Base-by-base conservation (phyloP, 1,284 basidiomycete species). In the Ceratobasidium sp. region DNA sequence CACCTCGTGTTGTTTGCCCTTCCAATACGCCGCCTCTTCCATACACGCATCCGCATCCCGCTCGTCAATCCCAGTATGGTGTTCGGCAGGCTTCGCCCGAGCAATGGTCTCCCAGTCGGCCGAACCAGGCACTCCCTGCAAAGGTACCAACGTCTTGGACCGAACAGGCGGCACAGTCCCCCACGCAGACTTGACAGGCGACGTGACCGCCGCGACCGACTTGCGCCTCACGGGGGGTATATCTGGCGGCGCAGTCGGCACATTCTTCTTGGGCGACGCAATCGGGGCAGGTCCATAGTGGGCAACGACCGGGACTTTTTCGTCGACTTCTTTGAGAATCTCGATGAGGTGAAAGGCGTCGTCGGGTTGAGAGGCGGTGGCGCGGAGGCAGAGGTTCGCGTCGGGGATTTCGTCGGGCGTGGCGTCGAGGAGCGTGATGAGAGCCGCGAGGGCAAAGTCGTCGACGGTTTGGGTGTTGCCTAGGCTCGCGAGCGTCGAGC, bases 371-470 rank as follows among this genome's bases (percentile, higher is more conserved):
- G 54, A 58, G 7, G 62, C 54, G 20, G 62, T 67, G 12, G 69
- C 69, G 31, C 38, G 42, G 34, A 70, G 69, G 27, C 69, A 70
- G 17, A 70, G 20, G 42, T 38, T 67, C 7, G 69, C 69, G 45
- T 70, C 69, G 3, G 49, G 50, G 22, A 58, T 52, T 17, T 57
- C 65, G 1, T 55, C 53, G 13, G 47, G 20, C 2, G 10, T 35
- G 45, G 27, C 53, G 31, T 68, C 64, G 25, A 68, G 49, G 12
- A 68, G 53, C 0, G 52, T 8, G 10, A 68, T 17, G 7, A 68
- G 43, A 1, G 65, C 52, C 13, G 42, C 42, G 13, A 68, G 65
- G 12, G 65, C 65, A 56, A 68, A 68, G 31, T 68, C 65, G 43
- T 68, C 65, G 35, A 68, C 53, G 1, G 65, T 68, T 12, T 68